Conservation (phyloP, 1,284 basidiomycete genomes). For the Apiotrichum domesticum region DNA sequence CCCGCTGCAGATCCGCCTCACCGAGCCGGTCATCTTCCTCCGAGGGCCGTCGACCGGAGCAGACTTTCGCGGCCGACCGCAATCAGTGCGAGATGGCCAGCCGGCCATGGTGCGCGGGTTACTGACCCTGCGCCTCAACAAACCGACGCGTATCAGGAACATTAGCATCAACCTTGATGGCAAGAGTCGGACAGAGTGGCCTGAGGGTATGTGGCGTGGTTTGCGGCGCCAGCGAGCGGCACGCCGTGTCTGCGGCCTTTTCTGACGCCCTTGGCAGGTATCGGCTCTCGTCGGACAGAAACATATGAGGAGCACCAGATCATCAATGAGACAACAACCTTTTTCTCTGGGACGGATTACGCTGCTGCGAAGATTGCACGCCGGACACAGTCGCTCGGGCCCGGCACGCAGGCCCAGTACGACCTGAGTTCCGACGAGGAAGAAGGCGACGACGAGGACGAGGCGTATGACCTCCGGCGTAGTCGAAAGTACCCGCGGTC, state of each 20-base stretch:
- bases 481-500: constrained; percentile 15
- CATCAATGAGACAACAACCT: constrained; percentile 64
- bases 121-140: constrained; percentile 69
- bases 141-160: constrained; percentile 78
- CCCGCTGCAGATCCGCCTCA: constrained; percentile 61
- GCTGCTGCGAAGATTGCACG: constrained; percentile 34
- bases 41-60: constrained; percentile 49
- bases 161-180: constrained; percentile 76
- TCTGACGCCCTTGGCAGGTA: constrained; percentile 50
- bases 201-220: constrained; percentile 63
- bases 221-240: not conserved
- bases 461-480: constrained; percentile 11
- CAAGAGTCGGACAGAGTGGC: constrained; percentile 63
- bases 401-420: constrained; percentile 52
- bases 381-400: constrained; percentile 72
- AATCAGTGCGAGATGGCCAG: constrained; percentile 51
- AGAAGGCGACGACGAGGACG: constrained; percentile 31
- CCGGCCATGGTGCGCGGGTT: constrained; percentile 83
- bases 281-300: constrained; percentile 72
- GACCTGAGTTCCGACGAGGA: constrained; percentile 38
- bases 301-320: constrained; percentile 73
- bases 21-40: constrained; percentile 76
- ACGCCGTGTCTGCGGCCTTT: not conserved
- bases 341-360: constrained; percentile 57
- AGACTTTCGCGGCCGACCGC: constrained; percentile 49